Evolutionary conservation across 2,329 filamentous ascomycete genomes (phyloP).

Genomic region (Hyphodiscus sp.): DNA sequence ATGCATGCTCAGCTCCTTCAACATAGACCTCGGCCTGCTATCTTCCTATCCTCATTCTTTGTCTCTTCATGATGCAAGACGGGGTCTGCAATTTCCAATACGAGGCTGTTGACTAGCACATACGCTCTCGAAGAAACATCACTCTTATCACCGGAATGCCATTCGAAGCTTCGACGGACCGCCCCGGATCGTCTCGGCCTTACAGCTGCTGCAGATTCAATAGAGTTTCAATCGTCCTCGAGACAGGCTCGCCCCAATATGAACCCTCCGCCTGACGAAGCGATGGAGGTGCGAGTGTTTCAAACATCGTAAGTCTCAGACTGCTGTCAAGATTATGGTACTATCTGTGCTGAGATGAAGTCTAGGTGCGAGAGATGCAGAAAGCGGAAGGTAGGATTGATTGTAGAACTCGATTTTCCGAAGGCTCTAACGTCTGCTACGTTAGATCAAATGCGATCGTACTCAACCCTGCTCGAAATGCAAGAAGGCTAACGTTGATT

Average conservation of each 20-base stretch:
- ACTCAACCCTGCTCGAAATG: conserved; percentile 45
- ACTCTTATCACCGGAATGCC: not conserved
- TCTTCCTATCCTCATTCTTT: not conserved
- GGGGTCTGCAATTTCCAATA: too few relatives aligned
- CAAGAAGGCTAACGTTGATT: conserved; percentile 35
- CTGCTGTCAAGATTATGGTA: not conserved
- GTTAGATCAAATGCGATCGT: conserved; percentile 45
- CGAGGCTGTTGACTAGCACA: too few relatives aligned
- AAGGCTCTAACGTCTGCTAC: not conserved
- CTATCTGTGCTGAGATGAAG: not conserved
- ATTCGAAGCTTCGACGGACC: not conserved
- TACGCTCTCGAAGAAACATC: too few relatives aligned
- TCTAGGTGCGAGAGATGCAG: conserved; percentile 39
- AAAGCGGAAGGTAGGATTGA: conserved; percentile 34
- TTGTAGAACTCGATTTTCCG: not conserved
- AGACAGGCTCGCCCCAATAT: not conserved
- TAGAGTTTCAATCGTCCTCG: not conserved
- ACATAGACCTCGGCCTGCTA: not conserved
- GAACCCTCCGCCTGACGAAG: conserved; percentile 2
- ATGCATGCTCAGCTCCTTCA: not conserved
- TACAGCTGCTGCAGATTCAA: not conserved
- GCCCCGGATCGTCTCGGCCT: not conserved
- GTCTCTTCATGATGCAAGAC: not conserved
- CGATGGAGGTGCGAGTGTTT: conserved; percentile 10
- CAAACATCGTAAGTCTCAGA: conserved; percentile 8